Base-by-base conservation (phyloP, 2,329 filamentous ascomycete genomes). In the Paraphaeosphaeria sporulosa region DNA sequence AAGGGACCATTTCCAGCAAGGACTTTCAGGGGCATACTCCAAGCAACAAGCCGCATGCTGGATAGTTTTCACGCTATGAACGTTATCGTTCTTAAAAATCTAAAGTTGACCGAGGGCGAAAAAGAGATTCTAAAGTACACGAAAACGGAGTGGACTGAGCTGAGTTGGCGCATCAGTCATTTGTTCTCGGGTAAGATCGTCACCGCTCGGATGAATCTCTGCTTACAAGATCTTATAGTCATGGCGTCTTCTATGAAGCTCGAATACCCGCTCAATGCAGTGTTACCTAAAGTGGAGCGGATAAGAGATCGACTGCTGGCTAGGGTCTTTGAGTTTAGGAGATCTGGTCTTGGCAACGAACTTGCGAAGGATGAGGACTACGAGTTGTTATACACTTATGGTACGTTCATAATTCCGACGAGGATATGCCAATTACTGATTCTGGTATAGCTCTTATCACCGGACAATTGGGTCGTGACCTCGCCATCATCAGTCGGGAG, bases 41-140 rank as follows among this genome's bases (percentile, higher is more conserved):
- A 87, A 23, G 90, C 90, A 10, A 97, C 94, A 0, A 89, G 90
- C 63, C 89, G 90, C 55, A 92, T 97, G 79, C 87, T 98, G 4
- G 94, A 97, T 77, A 90, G 92, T 40, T 97, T 99, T 77, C 94
- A 98, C 73, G 93, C 94, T 54, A 97, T 99, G 92, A 96, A 94
- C 64, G 87, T 97, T 12, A 89, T 97, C 63, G 93, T 96, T 40
- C 85, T 91, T 72, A 94, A 94, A 71, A 91, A 94, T 60, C 82
- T 89, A 12, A 86, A 86, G 40, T 86, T 92, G 1, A 93, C 89
- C 2, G 86, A 90, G 27, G 94, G 94, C 4, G 94, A 98, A 79
- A 88, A 90, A 58, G 89, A 90, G 9, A 85, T 98, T 40, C 81
- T 99, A 40, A 85, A 87, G 63, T 93, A 91, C 75, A 98, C 95